Evolutionary conservation across 2,329 filamentous ascomycete genomes (phyloP).

Genomic region (Didymella pinodella): DNA sequence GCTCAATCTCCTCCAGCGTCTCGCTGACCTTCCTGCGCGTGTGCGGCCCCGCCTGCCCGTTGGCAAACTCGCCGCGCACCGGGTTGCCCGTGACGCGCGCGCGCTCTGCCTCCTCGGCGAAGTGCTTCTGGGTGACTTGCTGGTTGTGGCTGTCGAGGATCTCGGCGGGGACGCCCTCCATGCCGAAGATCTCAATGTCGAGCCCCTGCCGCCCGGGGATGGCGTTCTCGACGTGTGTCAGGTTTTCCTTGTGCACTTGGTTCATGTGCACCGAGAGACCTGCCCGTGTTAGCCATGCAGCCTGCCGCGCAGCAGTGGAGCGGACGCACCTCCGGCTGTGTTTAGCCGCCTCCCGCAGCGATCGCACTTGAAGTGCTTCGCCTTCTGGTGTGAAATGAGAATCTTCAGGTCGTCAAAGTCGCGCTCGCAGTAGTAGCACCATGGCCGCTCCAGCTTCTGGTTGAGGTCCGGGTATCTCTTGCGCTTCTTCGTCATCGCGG

Average conservation of each 20-base stretch:
- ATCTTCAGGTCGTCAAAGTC: constrained; percentile 98
- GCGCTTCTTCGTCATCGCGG: constrained; percentile 74
- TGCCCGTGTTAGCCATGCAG: constrained; percentile 50
- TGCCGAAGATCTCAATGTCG: constrained; percentile 96
- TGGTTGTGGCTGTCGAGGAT: constrained; percentile 84
- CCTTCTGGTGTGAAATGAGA: constrained; percentile 95
- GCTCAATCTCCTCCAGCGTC: constrained; percentile 78
- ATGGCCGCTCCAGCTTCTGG: constrained; percentile 84
- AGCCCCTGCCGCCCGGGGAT: constrained; percentile 84
- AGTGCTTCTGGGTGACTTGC: constrained; percentile 84
- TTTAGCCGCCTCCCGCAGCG: constrained; percentile 87
- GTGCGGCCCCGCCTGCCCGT: constrained; percentile 58
- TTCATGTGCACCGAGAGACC: constrained; percentile 97
- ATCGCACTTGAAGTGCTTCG: constrained; percentile 99
- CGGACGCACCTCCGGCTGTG: constrained; percentile 81
- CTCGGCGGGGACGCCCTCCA: constrained; percentile 94
- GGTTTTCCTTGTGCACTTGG: constrained; percentile 95
- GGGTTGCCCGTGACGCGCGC: constrained; percentile 85
- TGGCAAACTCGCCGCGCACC: constrained; percentile 59
- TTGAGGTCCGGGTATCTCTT: constrained; percentile 85
- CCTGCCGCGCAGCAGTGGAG: not conserved
- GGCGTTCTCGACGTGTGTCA: constrained; percentile 89
- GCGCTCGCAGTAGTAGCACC: constrained; percentile 99
- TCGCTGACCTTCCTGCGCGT: constrained; percentile 73
- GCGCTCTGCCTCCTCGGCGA: constrained; percentile 83